Evolutionary conservation across 2,329 filamentous ascomycete species (phyloP), one percentile per base, ranked within the genome.

Genomic region (Aspergillus ochraceoroseus): DNA sequence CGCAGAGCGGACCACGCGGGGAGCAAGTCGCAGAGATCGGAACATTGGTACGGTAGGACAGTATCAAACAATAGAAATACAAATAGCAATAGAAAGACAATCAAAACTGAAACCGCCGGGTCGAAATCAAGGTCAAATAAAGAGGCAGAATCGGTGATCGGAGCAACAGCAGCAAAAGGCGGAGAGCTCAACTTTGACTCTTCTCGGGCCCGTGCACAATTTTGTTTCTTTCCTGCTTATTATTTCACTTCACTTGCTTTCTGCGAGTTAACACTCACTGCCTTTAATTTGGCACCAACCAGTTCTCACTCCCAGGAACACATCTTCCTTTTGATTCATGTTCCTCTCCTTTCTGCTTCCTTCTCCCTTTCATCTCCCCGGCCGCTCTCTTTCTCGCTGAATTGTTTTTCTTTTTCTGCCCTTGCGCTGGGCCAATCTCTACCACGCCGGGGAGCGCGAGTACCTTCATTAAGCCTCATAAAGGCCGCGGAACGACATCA

Each of bases 151-250:
- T 25, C 13, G 26, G 26, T 6, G 51, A 50, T 40, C 49, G 47
- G 48, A 46, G 43, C 45, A n/a, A n/a, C n/a, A 46, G 30, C 23
- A 46, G 31, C 38, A 35, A 43, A 48, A 56, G 43, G 46, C 42
- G 45, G 45, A 39, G 46, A 48, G 41, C 30, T 28, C 29, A 27
- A 40, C 9, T 14, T 13, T 14, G 7, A 14, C 45, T 20, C 34
- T 34, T 30, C 33, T n/a, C 43, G 58, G 61, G 62, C 44, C 60
- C 55, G 64, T 66, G 63, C 63, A 51, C 58, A 54, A 56, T 59
- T 59, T 62, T 59, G 56, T 57, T 59, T 57, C 54, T 55, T 49
- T 42, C 41, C 38, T 46, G 32, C 38, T 43, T 34, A 38, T 45
- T 42, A 37, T 49, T 41, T 29, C n/a, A n/a, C n/a, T n/a, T n/a